These are phyloP conservation scores for Penicillium sp. DNA, from an alignment of 2,329 filamentous ascomycete genomes.

Conservation along the genomic window DNA sequence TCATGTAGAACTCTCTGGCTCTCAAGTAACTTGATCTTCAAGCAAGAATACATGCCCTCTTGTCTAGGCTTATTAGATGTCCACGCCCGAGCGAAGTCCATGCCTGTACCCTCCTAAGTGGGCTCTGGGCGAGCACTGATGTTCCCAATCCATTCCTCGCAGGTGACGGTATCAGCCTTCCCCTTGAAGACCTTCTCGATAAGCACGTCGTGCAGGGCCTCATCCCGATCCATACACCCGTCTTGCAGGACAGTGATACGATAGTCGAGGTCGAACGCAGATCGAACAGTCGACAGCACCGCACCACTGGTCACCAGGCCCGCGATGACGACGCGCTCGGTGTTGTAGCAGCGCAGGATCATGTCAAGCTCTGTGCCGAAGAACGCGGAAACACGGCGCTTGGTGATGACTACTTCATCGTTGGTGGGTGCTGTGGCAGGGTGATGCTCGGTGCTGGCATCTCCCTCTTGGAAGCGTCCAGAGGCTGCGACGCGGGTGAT, in stretches of 20 bases:
- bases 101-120: too few relatives aligned
- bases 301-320: conserved; percentile 40
- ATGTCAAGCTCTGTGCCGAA: conserved; percentile 38
- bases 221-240: conserved; percentile 37
- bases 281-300: conserved; percentile 40
- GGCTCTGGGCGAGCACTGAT: not conserved
- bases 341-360: conserved; percentile 32
- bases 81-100: not conserved
- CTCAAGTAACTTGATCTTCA: too few relatives aligned
- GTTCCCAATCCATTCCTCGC: conserved; percentile 31
- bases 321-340: conserved; percentile 33
- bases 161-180: conserved; percentile 30
- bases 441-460: conserved; percentile 23
- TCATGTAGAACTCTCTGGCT: too few relatives aligned
- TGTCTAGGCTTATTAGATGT: too few relatives aligned
- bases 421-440: conserved; percentile 18
- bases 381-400: conserved; percentile 41
- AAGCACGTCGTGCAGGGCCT: conserved; percentile 36
- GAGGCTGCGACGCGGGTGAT: conserved; percentile 17
- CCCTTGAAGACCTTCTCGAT: conserved; percentile 36
- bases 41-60: too few relatives aligned
- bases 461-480: conserved; percentile 28
- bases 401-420: conserved; percentile 36
- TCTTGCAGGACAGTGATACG: conserved; percentile 37
- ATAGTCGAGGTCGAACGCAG: conserved; percentile 42